A percentile compares a stretch with the other conserved stretches of the same genome.
phyloP scores from a whole-genome alignment of 1,139 yeast genomes.

The Protomyces inouyei region DNA sequence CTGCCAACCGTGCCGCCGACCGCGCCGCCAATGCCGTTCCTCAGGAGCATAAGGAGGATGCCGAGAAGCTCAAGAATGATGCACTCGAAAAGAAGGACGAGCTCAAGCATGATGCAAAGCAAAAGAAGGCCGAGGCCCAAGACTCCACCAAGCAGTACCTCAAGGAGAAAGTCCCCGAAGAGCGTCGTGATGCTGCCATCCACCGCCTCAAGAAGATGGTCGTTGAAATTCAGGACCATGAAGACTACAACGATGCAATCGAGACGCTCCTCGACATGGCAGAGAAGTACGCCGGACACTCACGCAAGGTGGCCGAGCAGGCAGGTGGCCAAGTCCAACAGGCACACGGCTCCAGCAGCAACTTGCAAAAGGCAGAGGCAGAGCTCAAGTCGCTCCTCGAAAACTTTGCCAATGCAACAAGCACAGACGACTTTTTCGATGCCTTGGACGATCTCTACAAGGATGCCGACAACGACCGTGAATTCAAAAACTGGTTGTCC shows the following conservation, averaged over 20 bases:
- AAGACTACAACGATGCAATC: constrained; percentile 32
- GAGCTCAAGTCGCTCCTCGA: constrained; percentile 31
- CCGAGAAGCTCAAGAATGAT: background rate
- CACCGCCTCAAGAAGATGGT: constrained; percentile 32
- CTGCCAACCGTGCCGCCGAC: constrained; percentile 14
- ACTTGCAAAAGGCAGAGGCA: constrained; percentile 30
- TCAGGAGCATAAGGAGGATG: constrained; percentile 1
- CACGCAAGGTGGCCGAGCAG: constrained; percentile 14
- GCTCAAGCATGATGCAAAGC: constrained; percentile 16
- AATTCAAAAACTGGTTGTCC: constrained; percentile 31
- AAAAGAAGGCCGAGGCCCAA: constrained; percentile 23
- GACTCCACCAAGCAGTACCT: constrained; percentile 27
- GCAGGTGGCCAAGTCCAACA: constrained; percentile 20
- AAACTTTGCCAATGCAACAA: constrained; percentile 32
- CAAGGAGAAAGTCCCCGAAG: constrained; percentile 31
- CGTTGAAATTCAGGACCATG: constrained; percentile 33
- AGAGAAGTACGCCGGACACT: constrained; percentile 28
- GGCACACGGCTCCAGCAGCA: constrained; percentile 27
- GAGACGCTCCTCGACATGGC: constrained; percentile 31
- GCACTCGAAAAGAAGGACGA: constrained; percentile 15
- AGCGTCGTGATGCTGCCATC: constrained; percentile 31
- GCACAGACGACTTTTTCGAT: constrained; percentile 29
- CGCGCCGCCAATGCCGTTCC: constrained; percentile 16
- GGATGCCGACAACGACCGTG: constrained; percentile 31
- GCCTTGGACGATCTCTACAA: constrained; percentile 29